Percentiles rank a stretch among this genome's conserved stretches.
These are phyloP conservation scores for Cicer chorassanicum DNA, from an alignment of 306 rosid genomes.

Conservation along the genomic window DNA sequence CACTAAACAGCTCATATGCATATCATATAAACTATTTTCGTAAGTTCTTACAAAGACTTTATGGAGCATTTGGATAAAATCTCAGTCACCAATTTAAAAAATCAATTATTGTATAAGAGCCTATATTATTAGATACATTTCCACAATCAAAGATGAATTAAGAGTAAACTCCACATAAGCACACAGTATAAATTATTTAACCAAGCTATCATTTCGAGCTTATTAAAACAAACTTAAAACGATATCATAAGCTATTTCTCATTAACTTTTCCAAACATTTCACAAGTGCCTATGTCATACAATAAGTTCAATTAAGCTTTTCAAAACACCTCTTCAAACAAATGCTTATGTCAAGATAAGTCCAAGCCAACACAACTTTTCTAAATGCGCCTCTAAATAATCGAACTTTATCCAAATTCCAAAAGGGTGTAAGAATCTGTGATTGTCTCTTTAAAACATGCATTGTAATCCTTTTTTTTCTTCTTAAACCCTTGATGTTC, in stretches of 20 bases:
- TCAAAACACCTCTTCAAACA: neutral
- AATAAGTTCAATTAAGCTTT: neutral
- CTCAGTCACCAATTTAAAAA: neutral
- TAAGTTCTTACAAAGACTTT: neutral
- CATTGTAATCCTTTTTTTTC: neutral
- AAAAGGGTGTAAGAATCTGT: neutral
- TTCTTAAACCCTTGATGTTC: too few relatives aligned
- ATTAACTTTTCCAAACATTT: neutral
- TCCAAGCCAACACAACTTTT: neutral
- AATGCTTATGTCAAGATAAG: neutral
- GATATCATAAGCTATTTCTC: neutral
- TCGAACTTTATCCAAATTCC: slow-evolving; percentile 21
- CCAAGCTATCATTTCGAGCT: neutral
- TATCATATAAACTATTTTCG: neutral
- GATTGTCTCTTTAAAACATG: neutral
- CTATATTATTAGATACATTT: neutral
- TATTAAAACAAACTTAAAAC: neutral
- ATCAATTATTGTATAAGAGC: neutral
- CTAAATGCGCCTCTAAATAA: neutral
- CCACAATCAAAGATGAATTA: neutral
- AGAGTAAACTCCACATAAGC: neutral
- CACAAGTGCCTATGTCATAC: neutral
- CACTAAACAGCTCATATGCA: neutral
- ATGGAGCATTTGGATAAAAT: neutral
- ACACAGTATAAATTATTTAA: neutral